phyloP scores from a whole-genome alignment of 2,329 filamentous ascomycete genomes.

The Bipolaris oryzae region DNA sequence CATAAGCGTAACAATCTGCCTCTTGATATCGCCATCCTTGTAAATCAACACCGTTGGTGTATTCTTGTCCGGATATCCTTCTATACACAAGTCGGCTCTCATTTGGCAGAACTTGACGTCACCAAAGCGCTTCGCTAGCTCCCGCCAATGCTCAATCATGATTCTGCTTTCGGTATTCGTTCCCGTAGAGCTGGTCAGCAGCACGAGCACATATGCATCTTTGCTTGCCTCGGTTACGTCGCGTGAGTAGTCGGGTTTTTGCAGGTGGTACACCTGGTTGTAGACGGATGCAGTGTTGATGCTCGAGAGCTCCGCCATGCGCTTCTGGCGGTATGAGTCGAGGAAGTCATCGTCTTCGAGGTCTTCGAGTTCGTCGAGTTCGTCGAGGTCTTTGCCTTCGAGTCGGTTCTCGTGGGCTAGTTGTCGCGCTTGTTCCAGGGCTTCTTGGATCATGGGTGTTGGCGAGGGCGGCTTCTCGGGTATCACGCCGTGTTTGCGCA shows the following conservation, averaged over 20 bases:
- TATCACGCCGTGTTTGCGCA: slow-evolving; percentile 94
- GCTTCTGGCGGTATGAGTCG: slow-evolving; percentile 82
- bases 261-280: slow-evolving; percentile 89
- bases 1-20: slow-evolving; percentile 87
- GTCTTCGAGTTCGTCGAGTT: slow-evolving; percentile 91
- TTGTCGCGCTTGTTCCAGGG: slow-evolving; percentile 79
- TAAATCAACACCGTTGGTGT: slow-evolving; percentile 94
- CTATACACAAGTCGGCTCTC: slow-evolving; percentile 87
- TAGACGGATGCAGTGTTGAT: slow-evolving; percentile 79
- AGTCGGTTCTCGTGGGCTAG: slow-evolving; percentile 90
- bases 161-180: slow-evolving; percentile 86
- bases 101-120: slow-evolving; percentile 99
- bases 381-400: slow-evolving; percentile 92
- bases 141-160: slow-evolving; percentile 82
- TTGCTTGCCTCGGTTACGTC: slow-evolving; percentile 92
- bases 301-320: slow-evolving; percentile 78
- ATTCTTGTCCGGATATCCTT: slow-evolving; percentile 93
- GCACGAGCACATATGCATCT: slow-evolving; percentile 71
- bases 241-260: slow-evolving; percentile 89
- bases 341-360: slow-evolving; percentile 93
- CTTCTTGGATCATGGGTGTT: slow-evolving; percentile 95
- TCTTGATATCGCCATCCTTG: slow-evolving; percentile 87
- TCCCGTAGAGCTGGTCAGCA: slow-evolving; percentile 77
- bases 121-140: slow-evolving; percentile 82
- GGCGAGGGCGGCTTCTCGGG: slow-evolving; percentile 97